Conservation (phyloP, 75 land plant genomes). For the Pinus taeda region DNA sequence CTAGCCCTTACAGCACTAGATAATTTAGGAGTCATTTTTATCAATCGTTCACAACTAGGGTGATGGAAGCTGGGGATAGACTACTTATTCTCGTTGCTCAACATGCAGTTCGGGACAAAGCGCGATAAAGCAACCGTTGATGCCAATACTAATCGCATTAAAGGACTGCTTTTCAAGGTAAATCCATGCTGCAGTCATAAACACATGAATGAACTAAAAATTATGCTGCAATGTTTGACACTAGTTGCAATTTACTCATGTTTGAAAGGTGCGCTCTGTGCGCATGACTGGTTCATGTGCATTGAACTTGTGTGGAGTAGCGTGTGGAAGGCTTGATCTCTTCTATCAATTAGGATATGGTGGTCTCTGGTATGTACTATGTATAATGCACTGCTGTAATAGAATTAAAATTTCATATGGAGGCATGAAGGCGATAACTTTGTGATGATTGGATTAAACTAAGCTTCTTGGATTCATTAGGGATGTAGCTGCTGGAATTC, state of each 20-base stretch:
- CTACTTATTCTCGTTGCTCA: too few relatives aligned
- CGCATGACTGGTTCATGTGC: constrained; percentile 97
- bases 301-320: constrained; percentile 89
- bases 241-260: constrained; percentile 3
- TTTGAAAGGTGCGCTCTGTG: constrained; percentile 77
- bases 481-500: constrained; percentile 93
- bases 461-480: constrained; percentile 20
- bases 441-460: too few relatives aligned
- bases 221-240: neutral
- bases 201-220: neutral
- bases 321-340: constrained; percentile 94
- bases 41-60: too few relatives aligned
- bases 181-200: neutral
- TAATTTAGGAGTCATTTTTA: too few relatives aligned
- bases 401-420: too few relatives aligned
- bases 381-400: neutral
- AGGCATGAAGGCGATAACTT: too few relatives aligned
- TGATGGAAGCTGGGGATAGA: too few relatives aligned
- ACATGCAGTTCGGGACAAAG: constrained; percentile 67
- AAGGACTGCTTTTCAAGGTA: constrained; percentile 81
- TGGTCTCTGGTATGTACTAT: constrained; percentile 84
- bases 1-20: too few relatives aligned
- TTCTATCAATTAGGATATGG: constrained; percentile 91
- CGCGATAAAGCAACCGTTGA: constrained; percentile 82
- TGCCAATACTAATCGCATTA: constrained; percentile 70